Percentiles rank a stretch among this genome's conserved stretches.
Conservation (phyloP, 306 rosid genomes). For the Pterocarpus santalinus region DNA sequence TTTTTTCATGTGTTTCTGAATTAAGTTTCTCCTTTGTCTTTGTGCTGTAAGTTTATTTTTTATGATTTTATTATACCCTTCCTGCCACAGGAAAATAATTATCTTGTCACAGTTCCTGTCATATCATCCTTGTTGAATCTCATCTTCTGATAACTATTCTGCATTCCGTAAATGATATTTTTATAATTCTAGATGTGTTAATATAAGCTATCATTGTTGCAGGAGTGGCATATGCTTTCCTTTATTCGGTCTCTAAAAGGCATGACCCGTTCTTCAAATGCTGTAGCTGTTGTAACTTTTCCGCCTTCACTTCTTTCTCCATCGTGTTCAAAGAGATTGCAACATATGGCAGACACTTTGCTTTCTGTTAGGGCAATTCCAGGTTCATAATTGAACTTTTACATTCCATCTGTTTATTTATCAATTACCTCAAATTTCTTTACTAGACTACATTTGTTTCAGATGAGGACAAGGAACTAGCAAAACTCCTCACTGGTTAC, state of each 20-base stretch:
- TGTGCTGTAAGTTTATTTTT: background rate
- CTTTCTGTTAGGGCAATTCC: conserved; percentile 87
- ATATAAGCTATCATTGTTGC: conserved; percentile 30
- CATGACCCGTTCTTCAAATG: conserved; percentile 76
- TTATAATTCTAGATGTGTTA: conserved; percentile 9
- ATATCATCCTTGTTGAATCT: conserved; percentile 2
- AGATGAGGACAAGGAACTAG: conserved; percentile 92
- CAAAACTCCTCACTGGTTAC: conserved; percentile 90
- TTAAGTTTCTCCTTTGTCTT: conserved; percentile 33
- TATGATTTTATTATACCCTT: conserved; percentile 8
- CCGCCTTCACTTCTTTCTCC: conserved; percentile 74
- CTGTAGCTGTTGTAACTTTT: conserved; percentile 79
- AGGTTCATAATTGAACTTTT: conserved; percentile 59
- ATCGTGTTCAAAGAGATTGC: conserved; percentile 80
- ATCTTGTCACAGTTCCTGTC: conserved; percentile 12
- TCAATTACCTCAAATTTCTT: conserved; percentile 41
- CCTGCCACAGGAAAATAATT: conserved; percentile 12
- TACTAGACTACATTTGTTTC: conserved; percentile 31
- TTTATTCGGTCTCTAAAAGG: conserved; percentile 76
- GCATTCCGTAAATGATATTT: conserved; percentile 25
- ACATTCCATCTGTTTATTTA: conserved; percentile 8
- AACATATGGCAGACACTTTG: conserved; percentile 91
- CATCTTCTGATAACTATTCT: conserved; percentile 11
- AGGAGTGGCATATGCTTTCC: conserved; percentile 96
- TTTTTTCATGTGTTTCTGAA: background rate